Percentiles rank a stretch among this genome's conserved stretches.
Evolutionary conservation across 345 rosid species (phyloP).

Genomic region (Lumnitzera littorea): DNA sequence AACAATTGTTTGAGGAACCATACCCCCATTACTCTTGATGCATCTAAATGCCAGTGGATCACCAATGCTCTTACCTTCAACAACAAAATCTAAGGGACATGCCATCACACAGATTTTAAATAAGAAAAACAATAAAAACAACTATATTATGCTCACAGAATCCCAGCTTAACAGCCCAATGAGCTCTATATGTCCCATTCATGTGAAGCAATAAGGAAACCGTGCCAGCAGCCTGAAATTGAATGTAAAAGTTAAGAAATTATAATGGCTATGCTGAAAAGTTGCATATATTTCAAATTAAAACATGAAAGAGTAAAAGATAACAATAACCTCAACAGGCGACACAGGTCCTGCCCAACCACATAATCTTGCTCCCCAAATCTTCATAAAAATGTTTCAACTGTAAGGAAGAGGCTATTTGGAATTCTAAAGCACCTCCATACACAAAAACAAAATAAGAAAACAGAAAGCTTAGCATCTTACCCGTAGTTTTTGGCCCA

Average conservation of each 20-base stretch:
- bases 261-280: conserved; percentile 1
- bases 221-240: conserved; percentile 53
- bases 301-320: conserved; percentile 7
- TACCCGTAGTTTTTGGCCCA: conserved; percentile 93
- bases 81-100: conserved; percentile 6
- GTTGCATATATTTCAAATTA: conserved; percentile 9
- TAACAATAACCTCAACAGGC: conserved; percentile 67
- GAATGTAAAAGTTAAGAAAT: conserved; percentile 10
- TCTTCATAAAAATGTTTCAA: conserved; percentile 40
- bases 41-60: conserved; percentile 82
- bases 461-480: conserved; percentile 4
- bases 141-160: conserved; percentile 53
- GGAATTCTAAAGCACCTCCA: conserved; percentile 4
- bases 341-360: conserved; percentile 89
- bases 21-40: conserved; percentile 84
- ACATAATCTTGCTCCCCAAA: conserved; percentile 75
- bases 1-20: conserved; percentile 66
- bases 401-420: conserved; percentile 14
- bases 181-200: conserved; percentile 94
- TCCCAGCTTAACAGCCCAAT: conserved; percentile 89
- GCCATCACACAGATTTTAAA: background rate
- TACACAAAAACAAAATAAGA: conserved; percentile 10
- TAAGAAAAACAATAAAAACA: conserved; percentile 10
- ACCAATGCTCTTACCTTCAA: conserved; percentile 55
- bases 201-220: conserved; percentile 58